Conservation (phyloP, 768 basidiomycete species). For the Artomyces pyxidatus region DNA sequence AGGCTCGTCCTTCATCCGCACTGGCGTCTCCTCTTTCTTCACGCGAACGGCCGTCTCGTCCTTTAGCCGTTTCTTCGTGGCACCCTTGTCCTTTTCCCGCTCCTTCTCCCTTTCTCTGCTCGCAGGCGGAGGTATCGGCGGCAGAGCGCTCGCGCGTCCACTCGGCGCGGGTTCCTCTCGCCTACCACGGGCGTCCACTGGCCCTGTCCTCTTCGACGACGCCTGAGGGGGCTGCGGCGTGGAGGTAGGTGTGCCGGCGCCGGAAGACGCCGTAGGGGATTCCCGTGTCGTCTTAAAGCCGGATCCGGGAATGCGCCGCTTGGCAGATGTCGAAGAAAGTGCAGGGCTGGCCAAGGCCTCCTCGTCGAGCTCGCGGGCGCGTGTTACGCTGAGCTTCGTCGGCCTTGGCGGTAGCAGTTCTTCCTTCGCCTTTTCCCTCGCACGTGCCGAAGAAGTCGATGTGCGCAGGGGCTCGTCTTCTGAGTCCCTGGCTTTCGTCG, state of each 20-base stretch:
- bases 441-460: neutral
- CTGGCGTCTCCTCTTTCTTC: constrained; percentile 7
- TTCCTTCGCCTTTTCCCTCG: constrained; percentile 5
- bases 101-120: constrained; percentile 16
- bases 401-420: neutral
- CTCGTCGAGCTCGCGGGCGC: constrained; percentile 20
- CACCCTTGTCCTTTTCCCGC: constrained; percentile 6
- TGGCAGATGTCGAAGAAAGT: constrained; percentile 7
- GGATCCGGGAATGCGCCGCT: constrained; percentile 35
- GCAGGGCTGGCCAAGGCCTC: constrained; percentile 9
- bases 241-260: constrained; percentile 6
- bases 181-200: constrained; percentile 23
- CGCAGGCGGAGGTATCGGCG: constrained; percentile 21
- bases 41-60: constrained; percentile 12
- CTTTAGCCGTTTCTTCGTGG: constrained; percentile 7
- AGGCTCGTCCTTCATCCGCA: constrained; percentile 18
- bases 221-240: constrained; percentile 9
- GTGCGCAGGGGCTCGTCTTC: constrained; percentile 4
- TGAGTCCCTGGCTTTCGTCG: constrained; percentile 1
- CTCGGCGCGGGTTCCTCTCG: constrained; percentile 22
- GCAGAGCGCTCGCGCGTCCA: constrained; percentile 27
- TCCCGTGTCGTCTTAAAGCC: constrained; percentile 35
- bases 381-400: constrained; percentile 4
- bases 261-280: constrained; percentile 17
- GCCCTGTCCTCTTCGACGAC: constrained; percentile 19